These are phyloP conservation scores for Lenwebbia sp. DNA, from an alignment of 345 rosid genomes.

Conservation along the genomic window DNA sequence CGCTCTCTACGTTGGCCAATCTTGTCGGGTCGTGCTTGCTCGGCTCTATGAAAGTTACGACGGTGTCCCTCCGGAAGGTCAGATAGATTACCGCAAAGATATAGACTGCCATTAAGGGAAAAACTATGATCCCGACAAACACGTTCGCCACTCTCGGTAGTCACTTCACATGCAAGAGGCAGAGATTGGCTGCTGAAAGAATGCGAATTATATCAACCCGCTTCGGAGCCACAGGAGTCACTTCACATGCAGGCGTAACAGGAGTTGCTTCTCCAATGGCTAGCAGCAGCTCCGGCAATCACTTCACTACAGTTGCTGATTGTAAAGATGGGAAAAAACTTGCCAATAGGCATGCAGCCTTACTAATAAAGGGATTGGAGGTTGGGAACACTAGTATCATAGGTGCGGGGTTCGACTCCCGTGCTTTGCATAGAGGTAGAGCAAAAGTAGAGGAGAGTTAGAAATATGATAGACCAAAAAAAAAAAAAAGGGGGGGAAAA, in stretches of 20 bases:
- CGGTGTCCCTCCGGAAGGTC: constrained; percentile 35
- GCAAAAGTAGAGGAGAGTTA: too few species aligned
- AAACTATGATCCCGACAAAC: constrained; percentile 34
- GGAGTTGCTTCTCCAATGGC: constrained; percentile 36
- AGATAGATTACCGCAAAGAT: constrained; percentile 31
- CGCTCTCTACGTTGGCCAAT: constrained; percentile 9
- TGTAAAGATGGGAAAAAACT: not conserved
- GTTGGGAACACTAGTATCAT: too few species aligned
- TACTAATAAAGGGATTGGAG: too few species aligned
- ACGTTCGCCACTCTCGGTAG: constrained; percentile 29
- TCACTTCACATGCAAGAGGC: too few species aligned
- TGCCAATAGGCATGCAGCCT: too few species aligned
- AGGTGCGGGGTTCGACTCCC: too few species aligned
- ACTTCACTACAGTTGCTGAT: not conserved
- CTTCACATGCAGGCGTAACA: constrained; percentile 16
- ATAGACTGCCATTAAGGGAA: constrained; percentile 46
- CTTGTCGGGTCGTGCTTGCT: constrained; percentile 4
- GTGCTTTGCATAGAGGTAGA: too few species aligned
- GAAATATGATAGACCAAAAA: too few species aligned
- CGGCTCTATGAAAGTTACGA: constrained; percentile 24
- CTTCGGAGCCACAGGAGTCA: constrained; percentile 40
- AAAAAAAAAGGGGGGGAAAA: too few species aligned
- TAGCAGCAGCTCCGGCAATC: constrained; percentile 35
- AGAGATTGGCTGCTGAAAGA: constrained; percentile 68
- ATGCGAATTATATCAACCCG: constrained; percentile 52